These are phyloP conservation scores for Pythium coloratum DNA, from an alignment of 352 stramenopile species.

Conservation along the genomic window DNA sequence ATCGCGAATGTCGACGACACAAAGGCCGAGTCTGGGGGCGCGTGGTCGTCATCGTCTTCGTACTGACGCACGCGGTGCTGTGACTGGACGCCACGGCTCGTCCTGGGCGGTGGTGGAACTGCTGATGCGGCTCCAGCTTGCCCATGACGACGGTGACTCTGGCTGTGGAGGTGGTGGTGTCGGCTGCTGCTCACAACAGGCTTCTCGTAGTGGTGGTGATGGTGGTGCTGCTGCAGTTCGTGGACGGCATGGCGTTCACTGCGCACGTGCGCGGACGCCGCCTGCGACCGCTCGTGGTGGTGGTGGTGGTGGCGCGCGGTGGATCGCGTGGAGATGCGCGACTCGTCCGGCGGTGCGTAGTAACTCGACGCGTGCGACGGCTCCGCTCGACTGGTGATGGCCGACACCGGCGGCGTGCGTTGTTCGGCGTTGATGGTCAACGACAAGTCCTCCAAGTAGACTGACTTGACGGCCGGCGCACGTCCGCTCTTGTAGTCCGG, in stretches of 20 bases:
- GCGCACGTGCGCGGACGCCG: neutral
- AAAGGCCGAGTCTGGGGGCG: neutral
- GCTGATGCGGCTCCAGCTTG: neutral
- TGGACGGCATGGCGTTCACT: slow-evolving; percentile 19
- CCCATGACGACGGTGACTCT: neutral
- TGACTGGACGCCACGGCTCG: neutral
- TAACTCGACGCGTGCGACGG: slow-evolving; percentile 16
- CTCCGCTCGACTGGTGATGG: slow-evolving; percentile 3
- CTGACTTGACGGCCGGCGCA: slow-evolving; percentile 22
- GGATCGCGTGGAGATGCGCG: neutral
- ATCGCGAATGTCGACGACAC: slow-evolving; percentile 15
- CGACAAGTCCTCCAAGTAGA: slow-evolving; percentile 28
- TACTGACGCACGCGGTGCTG: neutral
- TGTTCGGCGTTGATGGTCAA: slow-evolving; percentile 16
- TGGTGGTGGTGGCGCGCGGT: slow-evolving; percentile 2
- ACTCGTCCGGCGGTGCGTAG: slow-evolving; percentile 24
- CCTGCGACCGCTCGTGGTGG: slow-evolving; percentile 5
- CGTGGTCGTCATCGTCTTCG: neutral
- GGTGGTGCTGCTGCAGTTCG: slow-evolving; percentile 4
- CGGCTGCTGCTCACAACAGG: neutral
- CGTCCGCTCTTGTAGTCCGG: slow-evolving; percentile 19
- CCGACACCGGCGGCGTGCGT: slow-evolving; percentile 3
- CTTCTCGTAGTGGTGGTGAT: neutral
- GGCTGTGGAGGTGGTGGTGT: slow-evolving; percentile 1
- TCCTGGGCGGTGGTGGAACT: neutral